phyloP scores from a whole-genome alignment of 2,329 filamentous ascomycete species.

The Phialophora verrucosa region DNA sequence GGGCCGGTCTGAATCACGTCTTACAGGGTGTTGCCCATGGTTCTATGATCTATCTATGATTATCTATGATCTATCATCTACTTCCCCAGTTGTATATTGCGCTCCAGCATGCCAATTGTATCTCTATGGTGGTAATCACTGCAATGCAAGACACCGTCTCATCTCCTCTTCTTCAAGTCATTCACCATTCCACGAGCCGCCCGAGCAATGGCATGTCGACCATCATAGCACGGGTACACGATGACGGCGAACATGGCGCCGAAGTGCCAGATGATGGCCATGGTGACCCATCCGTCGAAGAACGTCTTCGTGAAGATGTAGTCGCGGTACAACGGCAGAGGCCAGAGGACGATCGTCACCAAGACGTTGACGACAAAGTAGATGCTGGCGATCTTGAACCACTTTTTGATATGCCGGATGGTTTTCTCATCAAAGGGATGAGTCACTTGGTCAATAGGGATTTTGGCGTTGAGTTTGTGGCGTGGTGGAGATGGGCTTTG shows the following conservation, averaged over 20 bases:
- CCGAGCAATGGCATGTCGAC: constrained; percentile 28
- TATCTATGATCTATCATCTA: no score
- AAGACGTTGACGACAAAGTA: constrained; percentile 38
- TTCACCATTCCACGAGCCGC: constrained; percentile 25
- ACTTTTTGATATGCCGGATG: constrained; percentile 35
- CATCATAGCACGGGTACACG: constrained; percentile 35
- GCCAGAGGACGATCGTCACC: constrained; percentile 38
- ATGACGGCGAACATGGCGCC: constrained; percentile 32
- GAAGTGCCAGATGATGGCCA: constrained; percentile 38
- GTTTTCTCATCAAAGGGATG: constrained; percentile 36
- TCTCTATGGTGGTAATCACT: no score
- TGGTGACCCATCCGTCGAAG: constrained; percentile 35
- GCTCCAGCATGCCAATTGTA: no score
- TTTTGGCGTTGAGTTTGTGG: background rate
- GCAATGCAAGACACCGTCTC: background rate
- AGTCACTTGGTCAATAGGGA: constrained; percentile 30
- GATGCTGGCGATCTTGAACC: constrained; percentile 37
- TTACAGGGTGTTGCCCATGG: no score
- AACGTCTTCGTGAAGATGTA: constrained; percentile 37
- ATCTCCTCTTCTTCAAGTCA: constrained; percentile 14
- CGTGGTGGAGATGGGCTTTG: background rate
- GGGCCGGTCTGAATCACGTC: no score
- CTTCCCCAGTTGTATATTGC: no score
- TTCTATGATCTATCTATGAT: no score
- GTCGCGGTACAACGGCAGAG: constrained; percentile 36